Percentiles rank a stretch among this genome's conserved stretches.
Evolutionary conservation across 257 asterid species (phyloP).

Genomic region (Echium plantagineum): DNA sequence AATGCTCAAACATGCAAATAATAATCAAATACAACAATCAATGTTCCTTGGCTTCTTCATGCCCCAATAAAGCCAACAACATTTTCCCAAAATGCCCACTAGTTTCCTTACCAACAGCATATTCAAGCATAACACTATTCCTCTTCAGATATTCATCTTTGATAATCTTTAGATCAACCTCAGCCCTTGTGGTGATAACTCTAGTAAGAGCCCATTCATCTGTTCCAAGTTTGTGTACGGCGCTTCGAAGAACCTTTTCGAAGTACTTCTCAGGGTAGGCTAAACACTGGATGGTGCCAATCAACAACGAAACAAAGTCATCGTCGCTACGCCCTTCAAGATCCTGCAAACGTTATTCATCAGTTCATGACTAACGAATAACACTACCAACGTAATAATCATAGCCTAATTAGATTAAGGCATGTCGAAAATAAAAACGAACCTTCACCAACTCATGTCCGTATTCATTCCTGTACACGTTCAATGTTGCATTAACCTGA

Average conservation of each 20-base stretch:
- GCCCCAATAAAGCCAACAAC: conserved; percentile 72
- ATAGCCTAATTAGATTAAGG: too few species aligned
- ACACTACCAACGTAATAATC: too few species aligned
- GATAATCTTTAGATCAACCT: conserved; percentile 56
- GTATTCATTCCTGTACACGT: too few species aligned
- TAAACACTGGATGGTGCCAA: conserved; percentile 58
- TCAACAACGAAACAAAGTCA: conserved; percentile 57
- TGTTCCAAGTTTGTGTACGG: conserved; percentile 67
- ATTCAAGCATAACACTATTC: conserved; percentile 59
- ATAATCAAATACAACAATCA: too few species aligned
- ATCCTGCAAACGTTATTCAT: conserved; percentile 37
- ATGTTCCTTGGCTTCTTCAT: conserved; percentile 11
- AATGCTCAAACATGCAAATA: too few species aligned
- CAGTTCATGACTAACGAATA: too few species aligned
- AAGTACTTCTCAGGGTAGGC: conserved; percentile 65
- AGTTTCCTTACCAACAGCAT: conserved; percentile 76
- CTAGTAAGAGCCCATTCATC: conserved; percentile 17
- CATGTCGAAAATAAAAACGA: conserved; percentile 17
- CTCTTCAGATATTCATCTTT: conserved; percentile 52
- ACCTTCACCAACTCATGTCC: too few species aligned
- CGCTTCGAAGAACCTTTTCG: conserved; percentile 55
- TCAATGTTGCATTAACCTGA: too few species aligned
- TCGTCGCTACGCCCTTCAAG: conserved; percentile 57
- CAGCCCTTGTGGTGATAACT: conserved; percentile 77
- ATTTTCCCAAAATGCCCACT: conserved; percentile 77